Evolutionary conservation across 2,329 filamentous ascomycete genomes (phyloP).

Genomic region (Onygenales sp.): DNA sequence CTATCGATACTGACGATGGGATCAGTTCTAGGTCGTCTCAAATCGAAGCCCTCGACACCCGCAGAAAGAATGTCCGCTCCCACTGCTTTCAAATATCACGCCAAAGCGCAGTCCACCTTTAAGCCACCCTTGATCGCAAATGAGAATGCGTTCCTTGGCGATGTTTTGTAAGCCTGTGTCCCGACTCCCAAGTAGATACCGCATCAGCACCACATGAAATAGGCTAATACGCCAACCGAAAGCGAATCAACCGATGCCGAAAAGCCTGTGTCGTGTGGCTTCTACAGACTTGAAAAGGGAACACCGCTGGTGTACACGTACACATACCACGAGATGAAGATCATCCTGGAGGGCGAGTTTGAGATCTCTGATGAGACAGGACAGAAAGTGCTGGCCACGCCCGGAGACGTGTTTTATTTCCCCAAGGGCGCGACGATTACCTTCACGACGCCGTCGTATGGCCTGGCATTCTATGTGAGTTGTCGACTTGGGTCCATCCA

Average conservation of each 20-base stretch:
- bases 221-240: background rate
- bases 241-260: slow-evolving; percentile 47
- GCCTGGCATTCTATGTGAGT: slow-evolving; percentile 49
- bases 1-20: background rate
- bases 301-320: slow-evolving; percentile 60
- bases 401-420: slow-evolving; percentile 61
- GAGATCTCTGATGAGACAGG: slow-evolving; percentile 56
- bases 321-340: slow-evolving; percentile 65
- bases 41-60: background rate
- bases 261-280: slow-evolving; percentile 53
- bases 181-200: background rate
- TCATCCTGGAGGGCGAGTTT: slow-evolving; percentile 59
- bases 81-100: slow-evolving; percentile 42
- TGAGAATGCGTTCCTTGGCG: slow-evolving; percentile 59
- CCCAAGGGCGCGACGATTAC: slow-evolving; percentile 58
- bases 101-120: slow-evolving; percentile 50
- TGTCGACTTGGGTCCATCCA: background rate
- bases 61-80: slow-evolving; percentile 10
- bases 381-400: slow-evolving; percentile 46
- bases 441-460: slow-evolving; percentile 53
- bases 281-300: slow-evolving; percentile 60
- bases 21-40: background rate
- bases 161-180: slow-evolving; percentile 37
- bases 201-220: background rate
- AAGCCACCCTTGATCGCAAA: slow-evolving; percentile 58